Evolutionary conservation across 176 grass and related monocot species (phyloP).

Genomic region (Poa pratensis): DNA sequence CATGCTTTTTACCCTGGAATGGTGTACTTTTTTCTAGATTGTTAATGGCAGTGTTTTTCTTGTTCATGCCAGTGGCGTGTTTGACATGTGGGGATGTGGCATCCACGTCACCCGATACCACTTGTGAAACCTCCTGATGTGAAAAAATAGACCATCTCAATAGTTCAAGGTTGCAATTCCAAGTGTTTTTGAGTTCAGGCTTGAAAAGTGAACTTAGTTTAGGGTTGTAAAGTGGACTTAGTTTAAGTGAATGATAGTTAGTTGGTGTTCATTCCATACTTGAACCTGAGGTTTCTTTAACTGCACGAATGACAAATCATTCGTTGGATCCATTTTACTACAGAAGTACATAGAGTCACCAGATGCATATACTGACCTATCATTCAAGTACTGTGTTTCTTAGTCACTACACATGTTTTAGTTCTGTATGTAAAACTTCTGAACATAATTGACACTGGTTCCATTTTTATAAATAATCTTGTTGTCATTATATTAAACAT

Average conservation of each 20-base stretch:
- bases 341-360: slow-evolving; percentile 15
- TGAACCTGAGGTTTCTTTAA: background rate
- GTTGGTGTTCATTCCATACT: slow-evolving; percentile 16
- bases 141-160: background rate
- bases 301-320: slow-evolving; percentile 11
- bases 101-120: background rate
- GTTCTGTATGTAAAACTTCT: slow-evolving; percentile 5
- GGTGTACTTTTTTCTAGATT: background rate
- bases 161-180: slow-evolving; percentile 2
- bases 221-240: background rate
- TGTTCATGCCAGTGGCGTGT: background rate
- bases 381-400: slow-evolving; percentile 16
- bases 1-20: background rate
- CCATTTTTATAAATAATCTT: background rate
- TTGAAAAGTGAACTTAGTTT: background rate
- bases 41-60: background rate
- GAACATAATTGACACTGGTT: slow-evolving; percentile 6
- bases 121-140: background rate
- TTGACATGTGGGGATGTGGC: background rate
- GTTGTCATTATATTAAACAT: background rate
- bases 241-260: background rate
- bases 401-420: background rate
- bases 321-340: background rate
- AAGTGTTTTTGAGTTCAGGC: background rate
- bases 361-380: background rate